Evolutionary conservation across 2,329 filamentous ascomycete species (phyloP).

Genomic region (Ophiostoma ulmi): DNA sequence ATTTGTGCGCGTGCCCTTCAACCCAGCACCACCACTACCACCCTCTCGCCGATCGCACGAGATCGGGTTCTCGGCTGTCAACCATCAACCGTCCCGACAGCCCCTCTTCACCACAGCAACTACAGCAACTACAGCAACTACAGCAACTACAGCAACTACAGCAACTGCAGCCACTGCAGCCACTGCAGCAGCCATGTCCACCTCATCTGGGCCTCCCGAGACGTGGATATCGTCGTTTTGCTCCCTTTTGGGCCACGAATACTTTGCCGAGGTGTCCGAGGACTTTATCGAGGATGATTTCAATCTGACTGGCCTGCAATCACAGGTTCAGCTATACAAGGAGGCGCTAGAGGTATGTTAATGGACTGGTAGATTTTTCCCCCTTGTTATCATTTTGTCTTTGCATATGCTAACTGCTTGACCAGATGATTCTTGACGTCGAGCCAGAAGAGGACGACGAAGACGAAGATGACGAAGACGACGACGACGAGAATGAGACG

Average conservation of each 20-base stretch:
- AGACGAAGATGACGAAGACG: constrained; percentile 76
- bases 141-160: not conserved
- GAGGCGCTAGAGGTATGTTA: constrained; percentile 74
- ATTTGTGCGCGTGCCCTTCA: not conserved
- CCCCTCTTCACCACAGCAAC: not conserved
- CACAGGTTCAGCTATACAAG: constrained; percentile 97
- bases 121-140: not conserved
- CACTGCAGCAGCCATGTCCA: constrained; percentile 46
- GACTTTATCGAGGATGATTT: constrained; percentile 99
- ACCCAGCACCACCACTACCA: not conserved
- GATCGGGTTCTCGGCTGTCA: not conserved
- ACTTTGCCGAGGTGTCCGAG: constrained; percentile 97
- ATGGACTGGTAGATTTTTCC: not conserved
- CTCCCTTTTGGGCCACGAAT: constrained; percentile 91
- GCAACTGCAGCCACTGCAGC: not conserved
- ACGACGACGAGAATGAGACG: constrained; percentile 67
- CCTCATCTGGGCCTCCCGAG: constrained; percentile 62
- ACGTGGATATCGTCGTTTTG: constrained; percentile 99
- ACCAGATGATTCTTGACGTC: constrained; percentile 99
- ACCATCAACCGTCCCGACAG: not conserved
- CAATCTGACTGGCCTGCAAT: constrained; percentile 91
- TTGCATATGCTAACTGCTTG: constrained; percentile 30
- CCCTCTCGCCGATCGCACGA: not conserved
- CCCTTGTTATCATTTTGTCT: too few relatives aligned
- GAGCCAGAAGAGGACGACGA: constrained; percentile 94